Evolutionary conservation across 345 rosid genomes (phyloP).

Genomic region (Dovyalis caffra): DNA sequence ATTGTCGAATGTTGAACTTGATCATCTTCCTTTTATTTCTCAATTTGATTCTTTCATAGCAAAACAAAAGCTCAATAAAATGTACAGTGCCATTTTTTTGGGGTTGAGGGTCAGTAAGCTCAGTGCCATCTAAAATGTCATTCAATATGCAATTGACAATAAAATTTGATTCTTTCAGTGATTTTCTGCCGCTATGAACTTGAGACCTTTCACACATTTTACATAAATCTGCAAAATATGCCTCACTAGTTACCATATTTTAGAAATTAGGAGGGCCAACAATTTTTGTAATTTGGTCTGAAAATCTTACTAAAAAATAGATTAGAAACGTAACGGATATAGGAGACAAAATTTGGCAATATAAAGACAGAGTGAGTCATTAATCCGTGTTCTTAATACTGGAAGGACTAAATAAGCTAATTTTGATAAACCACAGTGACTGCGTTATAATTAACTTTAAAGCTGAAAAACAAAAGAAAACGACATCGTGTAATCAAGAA

Average conservation of each 20-base stretch:
- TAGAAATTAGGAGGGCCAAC: not conserved
- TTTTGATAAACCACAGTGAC: too few relatives aligned
- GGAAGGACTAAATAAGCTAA: too few relatives aligned
- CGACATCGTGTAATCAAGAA: too few relatives aligned
- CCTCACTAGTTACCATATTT: not conserved
- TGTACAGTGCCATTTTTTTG: not conserved
- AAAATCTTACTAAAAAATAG: too few relatives aligned
- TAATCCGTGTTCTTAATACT: too few relatives aligned
- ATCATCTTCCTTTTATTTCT: not conserved
- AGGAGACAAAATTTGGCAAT: too few relatives aligned
- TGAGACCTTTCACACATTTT: not conserved
- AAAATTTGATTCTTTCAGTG: not conserved
- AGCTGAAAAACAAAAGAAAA: too few relatives aligned
- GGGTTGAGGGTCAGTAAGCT: not conserved
- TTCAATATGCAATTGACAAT: not conserved
- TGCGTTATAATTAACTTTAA: too few relatives aligned
- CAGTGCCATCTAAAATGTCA: not conserved
- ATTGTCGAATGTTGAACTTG: not conserved
- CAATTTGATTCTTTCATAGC: not conserved
- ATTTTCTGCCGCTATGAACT: not conserved
- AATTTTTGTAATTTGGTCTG: too few relatives aligned
- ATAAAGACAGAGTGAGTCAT: too few relatives aligned
- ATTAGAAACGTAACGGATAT: too few relatives aligned
- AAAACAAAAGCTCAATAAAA: too few relatives aligned
- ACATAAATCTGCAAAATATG: not conserved